Conservation (phyloP, 139 green algal genomes). For the Coelastrella sp. region DNA sequence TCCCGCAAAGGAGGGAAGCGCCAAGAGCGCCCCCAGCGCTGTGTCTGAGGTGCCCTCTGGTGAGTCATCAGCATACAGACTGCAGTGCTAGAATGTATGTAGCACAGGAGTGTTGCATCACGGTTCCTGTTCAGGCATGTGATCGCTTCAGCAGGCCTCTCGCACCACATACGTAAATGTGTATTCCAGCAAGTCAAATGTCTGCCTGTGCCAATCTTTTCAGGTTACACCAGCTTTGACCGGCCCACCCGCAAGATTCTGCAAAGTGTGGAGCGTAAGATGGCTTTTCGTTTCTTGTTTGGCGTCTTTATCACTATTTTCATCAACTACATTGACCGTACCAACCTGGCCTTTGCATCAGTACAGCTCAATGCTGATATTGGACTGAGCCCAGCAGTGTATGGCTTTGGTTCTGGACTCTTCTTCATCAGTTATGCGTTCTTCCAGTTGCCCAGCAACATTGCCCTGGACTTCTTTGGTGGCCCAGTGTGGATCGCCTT, state of each 20-base stretch:
- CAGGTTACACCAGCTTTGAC: constrained; percentile 17
- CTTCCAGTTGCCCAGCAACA: constrained; percentile 43
- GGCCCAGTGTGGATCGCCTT: constrained; percentile 67
- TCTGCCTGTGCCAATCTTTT: background rate
- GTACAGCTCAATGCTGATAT: constrained; percentile 77
- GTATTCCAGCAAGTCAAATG: too few species aligned
- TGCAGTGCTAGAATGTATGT: too few species aligned
- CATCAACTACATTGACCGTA: constrained; percentile 76
- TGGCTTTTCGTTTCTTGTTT: constrained; percentile 9
- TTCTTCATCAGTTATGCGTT: constrained; percentile 79
- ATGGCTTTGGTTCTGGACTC: constrained; percentile 76
- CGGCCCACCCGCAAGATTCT: constrained; percentile 3
- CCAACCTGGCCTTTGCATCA: constrained; percentile 79
- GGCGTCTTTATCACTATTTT: constrained; percentile 48
- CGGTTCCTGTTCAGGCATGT: too few species aligned
- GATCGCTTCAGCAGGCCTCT: background rate
- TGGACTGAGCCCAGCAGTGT: constrained; percentile 69
- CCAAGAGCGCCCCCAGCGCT: background rate
- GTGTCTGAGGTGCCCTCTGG: background rate
- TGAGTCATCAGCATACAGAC: too few species aligned
- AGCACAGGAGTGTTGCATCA: too few species aligned
- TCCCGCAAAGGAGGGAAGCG: background rate
- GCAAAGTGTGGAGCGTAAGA: constrained; percentile 20
- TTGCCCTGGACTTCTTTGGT: constrained; percentile 62
- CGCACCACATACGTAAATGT: too few species aligned